These are phyloP conservation scores for Clathrus columnatus DNA, from an alignment of 768 basidiomycete genomes.

Conservation along the genomic window DNA sequence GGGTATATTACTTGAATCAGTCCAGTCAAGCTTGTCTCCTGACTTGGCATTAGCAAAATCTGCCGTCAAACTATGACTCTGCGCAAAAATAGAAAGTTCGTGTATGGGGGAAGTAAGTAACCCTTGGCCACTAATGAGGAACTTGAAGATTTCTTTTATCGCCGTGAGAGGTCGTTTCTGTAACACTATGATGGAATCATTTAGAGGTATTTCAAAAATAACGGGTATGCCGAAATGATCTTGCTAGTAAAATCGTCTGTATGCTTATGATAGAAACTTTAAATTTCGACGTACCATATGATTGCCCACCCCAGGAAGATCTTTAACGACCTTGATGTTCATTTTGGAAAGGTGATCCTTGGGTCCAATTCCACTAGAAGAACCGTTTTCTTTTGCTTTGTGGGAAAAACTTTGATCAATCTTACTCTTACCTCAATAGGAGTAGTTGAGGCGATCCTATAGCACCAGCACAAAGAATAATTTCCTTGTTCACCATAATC, in stretches of 20 bases:
- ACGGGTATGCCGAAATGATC: constrained; percentile 31
- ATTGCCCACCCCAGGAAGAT: constrained; percentile 28
- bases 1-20: constrained; percentile 21
- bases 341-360: constrained; percentile 24
- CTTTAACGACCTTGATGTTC: constrained; percentile 21
- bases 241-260: constrained; percentile 19
- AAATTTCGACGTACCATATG: constrained; percentile 15
- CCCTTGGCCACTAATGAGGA: constrained; percentile 27
- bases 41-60: neutral
- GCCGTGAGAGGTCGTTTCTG: constrained; percentile 20
- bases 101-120: constrained; percentile 23
- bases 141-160: constrained; percentile 25
- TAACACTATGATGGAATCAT: constrained; percentile 25
- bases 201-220: constrained; percentile 25
- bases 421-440: constrained; percentile 22
- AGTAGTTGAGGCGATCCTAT: constrained; percentile 36
- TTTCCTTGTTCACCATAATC: no score
- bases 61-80: constrained; percentile 21
- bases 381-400: no score
- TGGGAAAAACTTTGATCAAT: no score
- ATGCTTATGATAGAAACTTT: neutral
- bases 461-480: constrained; percentile 31
- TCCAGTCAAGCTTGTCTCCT: constrained; percentile 14
- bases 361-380: constrained; percentile 36
- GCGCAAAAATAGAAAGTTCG: constrained; percentile 26